phyloP scores from a whole-genome alignment of 805 yeast species.

The Blastobotrys muscicola region DNA sequence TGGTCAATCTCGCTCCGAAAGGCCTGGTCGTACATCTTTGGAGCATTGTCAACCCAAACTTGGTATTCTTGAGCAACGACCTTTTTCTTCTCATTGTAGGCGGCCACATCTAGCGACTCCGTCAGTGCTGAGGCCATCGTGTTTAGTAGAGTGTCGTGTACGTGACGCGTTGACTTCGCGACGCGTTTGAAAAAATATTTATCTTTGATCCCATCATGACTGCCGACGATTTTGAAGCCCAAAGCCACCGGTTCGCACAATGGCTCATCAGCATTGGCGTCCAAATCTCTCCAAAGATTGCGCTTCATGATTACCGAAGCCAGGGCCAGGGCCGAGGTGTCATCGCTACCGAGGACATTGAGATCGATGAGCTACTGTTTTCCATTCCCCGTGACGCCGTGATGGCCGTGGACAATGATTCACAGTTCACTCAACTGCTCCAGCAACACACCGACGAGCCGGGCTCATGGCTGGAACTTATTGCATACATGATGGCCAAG shows the following conservation, averaged over 20 bases:
- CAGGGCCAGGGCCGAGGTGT: conserved; percentile 70
- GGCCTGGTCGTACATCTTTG: conserved; percentile 43
- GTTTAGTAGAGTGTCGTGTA: not conserved
- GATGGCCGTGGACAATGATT: conserved; percentile 51
- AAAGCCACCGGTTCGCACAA: conserved; percentile 5
- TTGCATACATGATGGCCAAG: conserved; percentile 59
- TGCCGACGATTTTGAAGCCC: conserved; percentile 8
- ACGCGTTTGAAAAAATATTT: not conserved
- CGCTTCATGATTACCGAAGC: conserved; percentile 49
- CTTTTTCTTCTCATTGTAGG: conserved; percentile 1
- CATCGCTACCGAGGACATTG: conserved; percentile 52
- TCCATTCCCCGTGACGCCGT: conserved; percentile 52
- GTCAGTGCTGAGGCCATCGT: not conserved
- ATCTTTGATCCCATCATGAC: not conserved
- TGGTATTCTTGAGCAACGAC: conserved; percentile 32
- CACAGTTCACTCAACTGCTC: conserved; percentile 20
- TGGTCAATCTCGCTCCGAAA: conserved; percentile 42
- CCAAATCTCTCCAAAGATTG: conserved; percentile 45
- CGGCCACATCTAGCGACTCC: not conserved
- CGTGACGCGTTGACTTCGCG: not conserved
- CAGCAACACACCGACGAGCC: conserved; percentile 15
- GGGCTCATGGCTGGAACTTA: conserved; percentile 68
- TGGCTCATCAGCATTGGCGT: conserved; percentile 14
- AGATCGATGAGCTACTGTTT: conserved; percentile 55
- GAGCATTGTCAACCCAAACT: conserved; percentile 51